phyloP scores from a whole-genome alignment of 176 grass and related monocot genomes.

The Calamus simplicifolius region DNA sequence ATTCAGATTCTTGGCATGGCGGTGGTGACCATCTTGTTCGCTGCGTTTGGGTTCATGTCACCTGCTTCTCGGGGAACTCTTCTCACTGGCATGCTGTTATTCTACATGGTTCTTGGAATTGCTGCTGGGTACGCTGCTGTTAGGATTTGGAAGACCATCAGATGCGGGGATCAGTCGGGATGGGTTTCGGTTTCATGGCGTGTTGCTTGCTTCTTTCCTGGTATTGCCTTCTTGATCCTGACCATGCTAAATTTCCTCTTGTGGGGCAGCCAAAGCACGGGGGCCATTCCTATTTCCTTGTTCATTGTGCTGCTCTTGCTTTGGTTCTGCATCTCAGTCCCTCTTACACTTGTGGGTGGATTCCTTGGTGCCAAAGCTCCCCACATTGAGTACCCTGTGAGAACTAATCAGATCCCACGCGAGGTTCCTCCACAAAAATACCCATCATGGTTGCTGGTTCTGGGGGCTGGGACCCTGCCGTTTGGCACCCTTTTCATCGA shows the following conservation, averaged over 20 bases:
- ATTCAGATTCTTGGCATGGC: slow-evolving; percentile 83
- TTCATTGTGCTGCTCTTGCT: slow-evolving; percentile 57
- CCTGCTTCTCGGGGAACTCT: slow-evolving; percentile 61
- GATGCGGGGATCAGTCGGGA: slow-evolving; percentile 54
- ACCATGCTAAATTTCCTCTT: slow-evolving; percentile 75
- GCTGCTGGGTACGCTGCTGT: slow-evolving; percentile 46
- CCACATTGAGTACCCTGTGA: slow-evolving; percentile 70
- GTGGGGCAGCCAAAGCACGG: slow-evolving; percentile 77
- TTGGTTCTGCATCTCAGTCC: slow-evolving; percentile 75
- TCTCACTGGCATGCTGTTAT: slow-evolving; percentile 73
- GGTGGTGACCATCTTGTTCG: slow-evolving; percentile 65
- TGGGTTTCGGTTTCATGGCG: slow-evolving; percentile 58
- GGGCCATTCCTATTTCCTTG: slow-evolving; percentile 62
- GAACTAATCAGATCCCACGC: slow-evolving; percentile 74
- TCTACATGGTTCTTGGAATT: slow-evolving; percentile 69
- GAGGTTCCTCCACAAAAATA: slow-evolving; percentile 75
- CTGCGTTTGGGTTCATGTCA: slow-evolving; percentile 71
- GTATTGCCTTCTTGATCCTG: slow-evolving; percentile 74
- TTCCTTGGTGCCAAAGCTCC: slow-evolving; percentile 63
- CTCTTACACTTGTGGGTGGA: slow-evolving; percentile 60
- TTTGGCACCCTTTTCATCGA: slow-evolving; percentile 77
- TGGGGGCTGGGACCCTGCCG: slow-evolving; percentile 64
- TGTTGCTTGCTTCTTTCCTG: slow-evolving; percentile 69
- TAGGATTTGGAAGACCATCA: slow-evolving; percentile 72
- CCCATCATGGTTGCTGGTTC: slow-evolving; percentile 67